phyloP scores from a whole-genome alignment of 2,329 filamentous ascomycete species.

The Coniochaeta sp. region DNA sequence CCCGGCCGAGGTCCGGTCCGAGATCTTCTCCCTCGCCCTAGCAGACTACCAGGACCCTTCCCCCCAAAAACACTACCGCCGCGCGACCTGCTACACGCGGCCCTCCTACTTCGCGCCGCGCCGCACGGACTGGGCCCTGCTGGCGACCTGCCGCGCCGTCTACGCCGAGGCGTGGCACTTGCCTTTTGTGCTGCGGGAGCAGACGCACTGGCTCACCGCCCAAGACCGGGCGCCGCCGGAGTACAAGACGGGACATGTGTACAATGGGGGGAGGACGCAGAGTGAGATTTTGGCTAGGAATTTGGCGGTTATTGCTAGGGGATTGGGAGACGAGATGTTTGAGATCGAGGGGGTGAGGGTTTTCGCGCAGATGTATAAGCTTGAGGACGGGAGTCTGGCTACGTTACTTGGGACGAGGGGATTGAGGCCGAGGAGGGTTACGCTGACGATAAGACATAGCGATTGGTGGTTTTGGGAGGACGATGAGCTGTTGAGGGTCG shows the following conservation, averaged over 20 bases:
- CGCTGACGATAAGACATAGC: slow-evolving; percentile 39
- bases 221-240: slow-evolving; percentile 22
- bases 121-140: slow-evolving; percentile 27
- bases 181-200: slow-evolving; percentile 31
- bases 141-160: slow-evolving; percentile 33
- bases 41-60: slow-evolving; percentile 27
- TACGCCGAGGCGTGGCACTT: slow-evolving; percentile 36
- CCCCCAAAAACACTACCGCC: slow-evolving; percentile 16
- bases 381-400: slow-evolving; percentile 23
- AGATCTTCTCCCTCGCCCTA: slow-evolving; percentile 36
- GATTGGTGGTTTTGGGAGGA: slow-evolving; percentile 41
- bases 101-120: slow-evolving; percentile 32
- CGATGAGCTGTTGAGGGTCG: slow-evolving; percentile 26
- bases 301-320: background rate
- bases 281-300: slow-evolving; percentile 3
- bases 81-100: slow-evolving; percentile 28
- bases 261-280: slow-evolving; percentile 8
- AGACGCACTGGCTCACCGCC: slow-evolving; percentile 29
- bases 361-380: slow-evolving; percentile 34
- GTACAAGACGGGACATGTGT: slow-evolving; percentile 4
- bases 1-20: slow-evolving; percentile 40
- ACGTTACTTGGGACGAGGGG: slow-evolving; percentile 17
- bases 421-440: slow-evolving; percentile 28
- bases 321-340: slow-evolving; percentile 8
- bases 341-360: slow-evolving; percentile 27